Percentiles rank a stretch among this genome's conserved stretches.
Conservation (phyloP, 495 filamentous ascomycete genomes). For the Penicillium daleae region DNA sequence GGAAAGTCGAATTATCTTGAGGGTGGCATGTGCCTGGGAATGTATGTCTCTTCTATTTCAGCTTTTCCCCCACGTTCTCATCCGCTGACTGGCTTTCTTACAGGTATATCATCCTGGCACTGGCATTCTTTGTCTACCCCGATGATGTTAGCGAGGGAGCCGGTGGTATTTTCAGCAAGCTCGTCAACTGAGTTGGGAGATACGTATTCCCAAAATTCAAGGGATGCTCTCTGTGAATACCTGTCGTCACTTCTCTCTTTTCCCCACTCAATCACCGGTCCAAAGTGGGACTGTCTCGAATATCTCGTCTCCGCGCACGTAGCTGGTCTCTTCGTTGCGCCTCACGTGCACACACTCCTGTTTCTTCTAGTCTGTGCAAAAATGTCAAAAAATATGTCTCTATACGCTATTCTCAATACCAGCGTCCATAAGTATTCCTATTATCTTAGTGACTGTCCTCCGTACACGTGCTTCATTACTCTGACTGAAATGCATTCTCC, state of each 20-base stretch:
- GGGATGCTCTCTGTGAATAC: neutral
- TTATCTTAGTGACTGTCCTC: neutral
- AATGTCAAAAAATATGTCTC: slow-evolving; percentile 1
- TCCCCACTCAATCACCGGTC: neutral
- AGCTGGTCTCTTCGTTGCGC: slow-evolving; percentile 9
- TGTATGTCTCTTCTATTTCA: slow-evolving; percentile 55
- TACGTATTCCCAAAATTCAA: neutral
- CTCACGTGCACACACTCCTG: neutral
- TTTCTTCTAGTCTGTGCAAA: slow-evolving; percentile 2
- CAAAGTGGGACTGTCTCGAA: neutral
- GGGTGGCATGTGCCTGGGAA: slow-evolving; percentile 82
- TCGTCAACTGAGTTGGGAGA: slow-evolving; percentile 17
- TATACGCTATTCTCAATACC: too few species aligned
- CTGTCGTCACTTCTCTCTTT: neutral
- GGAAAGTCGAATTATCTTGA: slow-evolving; percentile 96
- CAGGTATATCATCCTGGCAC: slow-evolving; percentile 79
- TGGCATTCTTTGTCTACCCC: slow-evolving; percentile 90
- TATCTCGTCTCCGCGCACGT: neutral
- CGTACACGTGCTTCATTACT: neutral
- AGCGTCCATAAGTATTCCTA: slow-evolving; percentile 2
- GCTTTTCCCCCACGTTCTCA: neutral
- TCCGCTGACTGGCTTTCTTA: slow-evolving; percentile 7
- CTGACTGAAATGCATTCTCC: too few species aligned
- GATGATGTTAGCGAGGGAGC: slow-evolving; percentile 50
- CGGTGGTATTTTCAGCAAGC: slow-evolving; percentile 18